phyloP scores from a whole-genome alignment of 495 filamentous ascomycete genomes.

The Aspergillus indologenus region DNA sequence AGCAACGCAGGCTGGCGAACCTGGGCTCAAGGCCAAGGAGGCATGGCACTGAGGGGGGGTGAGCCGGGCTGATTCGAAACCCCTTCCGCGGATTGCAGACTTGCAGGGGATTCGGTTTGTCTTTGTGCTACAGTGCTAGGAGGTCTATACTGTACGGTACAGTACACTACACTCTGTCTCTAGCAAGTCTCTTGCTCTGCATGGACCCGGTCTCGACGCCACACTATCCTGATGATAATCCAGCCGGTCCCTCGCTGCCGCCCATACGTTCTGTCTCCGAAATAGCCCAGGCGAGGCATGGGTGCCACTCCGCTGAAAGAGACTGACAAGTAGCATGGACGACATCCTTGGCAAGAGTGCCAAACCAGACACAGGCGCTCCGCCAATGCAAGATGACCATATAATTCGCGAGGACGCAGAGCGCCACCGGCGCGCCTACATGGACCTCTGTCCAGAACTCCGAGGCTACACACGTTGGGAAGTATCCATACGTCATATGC shows the following conservation, averaged over 20 bases:
- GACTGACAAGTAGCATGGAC: neutral
- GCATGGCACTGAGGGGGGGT: too few species aligned
- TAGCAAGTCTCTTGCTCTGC: neutral
- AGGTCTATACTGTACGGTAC: neutral
- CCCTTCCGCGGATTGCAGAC: too few species aligned
- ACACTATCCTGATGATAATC: neutral
- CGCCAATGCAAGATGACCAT: neutral
- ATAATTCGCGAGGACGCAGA: neutral
- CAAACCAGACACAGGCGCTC: neutral
- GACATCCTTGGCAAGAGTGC: neutral
- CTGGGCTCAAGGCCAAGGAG: too few species aligned
- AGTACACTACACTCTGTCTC: neutral
- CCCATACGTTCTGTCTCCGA: neutral
- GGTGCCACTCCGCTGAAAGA: neutral
- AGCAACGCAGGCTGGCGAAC: too few species aligned
- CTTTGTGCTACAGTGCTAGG: neutral
- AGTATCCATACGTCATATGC: neutral
- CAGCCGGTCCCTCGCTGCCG: neutral
- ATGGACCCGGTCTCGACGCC: neutral
- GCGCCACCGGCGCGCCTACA: neutral
- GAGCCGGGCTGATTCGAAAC: too few species aligned
- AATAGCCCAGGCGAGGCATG: constrained; percentile 1
- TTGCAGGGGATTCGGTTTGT: too few species aligned
- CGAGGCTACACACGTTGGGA: neutral
- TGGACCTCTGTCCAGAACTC: neutral